Base-by-base conservation (phyloP, 2,329 filamentous ascomycete species). In the Penicillium sp. region DNA sequence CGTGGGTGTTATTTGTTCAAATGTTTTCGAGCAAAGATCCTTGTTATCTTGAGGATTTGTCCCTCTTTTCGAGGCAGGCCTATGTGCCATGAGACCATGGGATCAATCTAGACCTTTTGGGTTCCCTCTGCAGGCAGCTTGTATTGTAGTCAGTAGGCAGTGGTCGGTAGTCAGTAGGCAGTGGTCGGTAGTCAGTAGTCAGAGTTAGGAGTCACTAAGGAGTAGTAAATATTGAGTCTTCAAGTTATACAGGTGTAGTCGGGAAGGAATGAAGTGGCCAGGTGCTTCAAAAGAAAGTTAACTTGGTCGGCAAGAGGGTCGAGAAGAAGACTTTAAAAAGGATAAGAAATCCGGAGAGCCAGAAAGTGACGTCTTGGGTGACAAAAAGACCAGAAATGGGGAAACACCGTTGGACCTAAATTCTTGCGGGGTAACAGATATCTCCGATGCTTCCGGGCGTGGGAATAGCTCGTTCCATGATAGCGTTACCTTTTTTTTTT, bases 51-150 rank as follows among this genome's bases (percentile, higher is more conserved):
- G 13, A 39, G 24, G 29, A 10, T 5, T 6, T 5, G 39, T 51
- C 39, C 38, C n/a, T 34, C 5, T 9, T 24, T 42, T 23, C 9
- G 2, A n/a, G 24, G 12, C 41, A 48, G 50, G 34, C 33, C 23
- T 16, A 7, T 41, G 28, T 42, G 41, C 29, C 21, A 38, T n/a
- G 52, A 47, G 43, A 47, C 47, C 36, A 47, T 24, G 36, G 42
- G 47, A 24, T 42, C 21, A 42, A 42, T 28, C 41, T 9, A 42
- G 41, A 42, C 41, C 16, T 42, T 41, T 9, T 23, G 33, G 18
- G 33, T 18, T 36, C 33, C n/a, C n/a, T n/a, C 8, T 7, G n/a
- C 33, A 36, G 33, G 31, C 33, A 36, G 5, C 33, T 10, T 7
- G 7, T 38, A 21, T 8, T 8, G 16, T 38, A 38, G 34, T 38